Base-by-base conservation (phyloP, 1,139 yeast genomes). In the Nematodospora anomalae region DNA sequence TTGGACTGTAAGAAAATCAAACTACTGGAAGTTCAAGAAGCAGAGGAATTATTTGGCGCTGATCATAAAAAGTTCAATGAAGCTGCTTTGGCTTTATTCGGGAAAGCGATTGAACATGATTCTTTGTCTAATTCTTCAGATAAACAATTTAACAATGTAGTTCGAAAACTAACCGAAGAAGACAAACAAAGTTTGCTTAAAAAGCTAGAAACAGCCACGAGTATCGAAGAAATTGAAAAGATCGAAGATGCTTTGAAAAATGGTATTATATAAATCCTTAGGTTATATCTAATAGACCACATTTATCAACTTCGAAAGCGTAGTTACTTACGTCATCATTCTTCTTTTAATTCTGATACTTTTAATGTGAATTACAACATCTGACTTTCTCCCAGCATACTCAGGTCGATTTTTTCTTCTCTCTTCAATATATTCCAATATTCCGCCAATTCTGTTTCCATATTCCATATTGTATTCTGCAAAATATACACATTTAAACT, bases 151-250 rank as follows among this genome's bases (percentile, higher is more conserved):
- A 36, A 35, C n/a, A 35, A 28, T n/a, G 37, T 47, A 1, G 44
- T 38, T 12, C 55, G 60, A 24, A 74, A 71, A 41, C 62, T 86
- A 46, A 67, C 80, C 1, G 71, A 67, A 1, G 78, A 71, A 10
- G 88, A 83, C 36, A 74, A 71, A 43, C 58, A 59, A 11, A 61
- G 62, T 36, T 58, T 89, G 33, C 68, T 80, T 45, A 57, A 64
- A 32, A 73, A 78, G 41, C 63, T 89, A 38, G 71, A 72, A 37
- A 63, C 60, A 24, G 95, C 96, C 1, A 70, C 78, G 4, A 79
- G 82, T 36, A 57, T 89, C 42, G 84, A 74, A 10, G 96, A 89
- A 47, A 83, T 89, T 10, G 87, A 83, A 45, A 62, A 78, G 35
- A 75, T 89, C 20, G 95, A 87, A 55, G 62, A 26, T 5, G 35